A percentile compares a stretch with the other conserved stretches of the same genome.
Conservation (phyloP, 2,329 filamentous ascomycete genomes). For the Xylaria sp. region DNA sequence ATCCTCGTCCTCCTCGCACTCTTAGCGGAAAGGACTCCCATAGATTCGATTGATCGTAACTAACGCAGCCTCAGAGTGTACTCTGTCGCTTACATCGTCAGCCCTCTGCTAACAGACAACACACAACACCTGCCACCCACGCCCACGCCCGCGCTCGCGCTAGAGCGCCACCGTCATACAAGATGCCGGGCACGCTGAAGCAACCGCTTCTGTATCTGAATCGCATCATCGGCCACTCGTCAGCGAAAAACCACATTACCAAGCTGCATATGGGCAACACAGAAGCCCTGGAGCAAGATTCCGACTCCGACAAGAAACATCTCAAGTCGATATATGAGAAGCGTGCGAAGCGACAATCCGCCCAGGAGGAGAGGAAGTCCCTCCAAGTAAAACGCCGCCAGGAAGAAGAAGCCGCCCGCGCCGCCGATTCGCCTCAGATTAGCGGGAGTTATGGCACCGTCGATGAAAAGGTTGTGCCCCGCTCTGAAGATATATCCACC, state of each 20-base stretch:
- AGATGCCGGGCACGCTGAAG: constrained; percentile 51
- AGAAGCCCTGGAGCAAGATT: constrained; percentile 46
- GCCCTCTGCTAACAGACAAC: too few relatives aligned
- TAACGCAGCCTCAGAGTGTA: too few relatives aligned
- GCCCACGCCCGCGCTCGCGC: not conserved
- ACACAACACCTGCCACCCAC: not conserved
- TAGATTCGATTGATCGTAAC: too few relatives aligned
- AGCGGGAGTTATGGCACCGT: constrained; percentile 46
- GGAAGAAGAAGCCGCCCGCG: constrained; percentile 50
- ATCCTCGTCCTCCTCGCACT: not conserved
- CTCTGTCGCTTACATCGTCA: too few relatives aligned
- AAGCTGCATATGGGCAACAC: constrained; percentile 54
- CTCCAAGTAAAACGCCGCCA: constrained; percentile 50
- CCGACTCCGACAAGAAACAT: constrained; percentile 49
- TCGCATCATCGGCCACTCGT: constrained; percentile 52
- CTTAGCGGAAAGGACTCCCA: not conserved
- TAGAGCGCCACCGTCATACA: constrained; percentile 23
- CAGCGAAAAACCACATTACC: constrained; percentile 55
- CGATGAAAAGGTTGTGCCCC: constrained; percentile 56
- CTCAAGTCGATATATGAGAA: constrained; percentile 50
- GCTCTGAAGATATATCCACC: constrained; percentile 48
- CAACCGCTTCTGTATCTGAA: constrained; percentile 54
- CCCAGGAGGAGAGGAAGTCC: constrained; percentile 50
- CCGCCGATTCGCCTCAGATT: constrained; percentile 45
- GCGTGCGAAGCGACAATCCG: constrained; percentile 50